phyloP scores from a whole-genome alignment of 331 rosid genomes.

The Cucumis variabilis region DNA sequence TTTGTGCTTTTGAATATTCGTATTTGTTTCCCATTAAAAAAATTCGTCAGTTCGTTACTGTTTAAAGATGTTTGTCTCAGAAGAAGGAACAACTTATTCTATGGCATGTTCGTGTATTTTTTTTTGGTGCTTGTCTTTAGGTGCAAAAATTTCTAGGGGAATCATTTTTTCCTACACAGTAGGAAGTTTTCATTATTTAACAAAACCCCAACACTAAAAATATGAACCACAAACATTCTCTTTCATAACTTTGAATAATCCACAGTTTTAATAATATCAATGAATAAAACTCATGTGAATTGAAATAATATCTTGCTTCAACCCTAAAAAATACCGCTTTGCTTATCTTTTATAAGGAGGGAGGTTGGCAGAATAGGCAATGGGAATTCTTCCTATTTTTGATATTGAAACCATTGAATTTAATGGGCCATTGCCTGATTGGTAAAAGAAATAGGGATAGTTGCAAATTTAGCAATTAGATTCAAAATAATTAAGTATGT shows the following conservation, averaged over 20 bases:
- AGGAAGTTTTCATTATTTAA: not conserved
- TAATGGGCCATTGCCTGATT: slow-evolving; percentile 13
- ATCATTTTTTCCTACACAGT: not conserved
- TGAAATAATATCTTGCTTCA: slow-evolving; percentile 17
- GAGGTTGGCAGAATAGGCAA: slow-evolving; percentile 4
- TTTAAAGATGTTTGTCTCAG: not conserved
- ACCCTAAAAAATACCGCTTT: not conserved
- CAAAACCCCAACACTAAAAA: not conserved
- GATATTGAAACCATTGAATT: slow-evolving; percentile 13
- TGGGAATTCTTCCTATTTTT: not conserved
- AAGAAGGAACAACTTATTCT: not conserved
- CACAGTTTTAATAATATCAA: not conserved
- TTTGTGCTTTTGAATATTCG: too few species aligned
- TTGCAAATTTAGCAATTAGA: too few species aligned
- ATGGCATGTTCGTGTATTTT: not conserved
- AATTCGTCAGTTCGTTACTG: not conserved
- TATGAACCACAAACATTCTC: slow-evolving; percentile 8
- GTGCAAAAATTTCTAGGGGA: not conserved
- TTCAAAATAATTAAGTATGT: too few species aligned
- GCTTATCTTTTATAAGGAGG: not conserved
- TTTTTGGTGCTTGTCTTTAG: not conserved
- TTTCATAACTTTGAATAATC: not conserved
- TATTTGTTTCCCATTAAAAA: not conserved
- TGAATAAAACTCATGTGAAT: not conserved
- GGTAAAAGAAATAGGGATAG: not conserved